These are phyloP conservation scores for Beauveria varroae DNA, from an alignment of 2,329 filamentous ascomycete genomes.

Conservation along the genomic window DNA sequence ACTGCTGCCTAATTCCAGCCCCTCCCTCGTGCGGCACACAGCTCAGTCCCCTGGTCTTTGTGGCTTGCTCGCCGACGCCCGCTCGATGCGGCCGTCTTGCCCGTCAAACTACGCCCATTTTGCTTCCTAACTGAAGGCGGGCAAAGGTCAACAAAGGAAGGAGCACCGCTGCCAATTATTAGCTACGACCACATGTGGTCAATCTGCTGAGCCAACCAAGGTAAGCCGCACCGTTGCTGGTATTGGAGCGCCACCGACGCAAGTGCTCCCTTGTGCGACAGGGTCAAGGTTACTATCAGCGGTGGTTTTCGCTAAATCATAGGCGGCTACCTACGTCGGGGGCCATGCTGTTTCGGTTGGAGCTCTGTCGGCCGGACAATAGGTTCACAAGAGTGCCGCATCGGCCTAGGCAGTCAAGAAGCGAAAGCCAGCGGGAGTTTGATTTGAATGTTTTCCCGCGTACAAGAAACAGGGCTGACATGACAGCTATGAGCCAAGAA, in stretches of 20 bases:
- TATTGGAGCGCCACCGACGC: neutral
- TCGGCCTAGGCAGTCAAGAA: no score
- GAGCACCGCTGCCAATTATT: neutral
- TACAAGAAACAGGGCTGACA: no score
- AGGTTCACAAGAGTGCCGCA: no score
- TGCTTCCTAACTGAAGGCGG: neutral
- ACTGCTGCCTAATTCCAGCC: slow-evolving; percentile 5
- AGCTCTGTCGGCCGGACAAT: neutral
- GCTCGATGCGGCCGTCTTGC: neutral
- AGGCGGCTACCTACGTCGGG: neutral
- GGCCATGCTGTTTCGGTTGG: neutral
- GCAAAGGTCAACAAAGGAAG: no score
- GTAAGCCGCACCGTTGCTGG: neutral
- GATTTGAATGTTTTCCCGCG: no score
- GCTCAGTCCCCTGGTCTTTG: neutral
- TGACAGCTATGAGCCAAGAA: no score
- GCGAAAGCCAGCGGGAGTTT: no score
- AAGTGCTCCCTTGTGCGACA: neutral
- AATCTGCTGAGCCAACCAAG: slow-evolving; percentile 1
- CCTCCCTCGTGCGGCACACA: slow-evolving; percentile 2
- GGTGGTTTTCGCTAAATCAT: neutral
- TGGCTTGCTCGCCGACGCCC: neutral
- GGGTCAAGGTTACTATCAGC: neutral
- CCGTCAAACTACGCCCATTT: neutral
- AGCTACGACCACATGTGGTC: neutral